These are phyloP conservation scores for Capsella bursapastoris DNA, from an alignment of 345 rosid genomes.

Conservation along the genomic window DNA sequence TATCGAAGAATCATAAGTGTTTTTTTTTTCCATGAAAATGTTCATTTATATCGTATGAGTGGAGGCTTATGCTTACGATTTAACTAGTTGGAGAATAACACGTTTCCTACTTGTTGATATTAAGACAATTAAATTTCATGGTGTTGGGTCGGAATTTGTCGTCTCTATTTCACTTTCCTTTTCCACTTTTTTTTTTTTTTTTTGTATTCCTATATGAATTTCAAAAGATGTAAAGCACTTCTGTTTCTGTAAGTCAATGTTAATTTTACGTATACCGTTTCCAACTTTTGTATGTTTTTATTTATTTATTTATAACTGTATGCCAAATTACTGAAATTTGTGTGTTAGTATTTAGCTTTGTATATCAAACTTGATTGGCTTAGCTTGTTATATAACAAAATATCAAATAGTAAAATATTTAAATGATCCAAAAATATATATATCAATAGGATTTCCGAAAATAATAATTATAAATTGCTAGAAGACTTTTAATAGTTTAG, in stretches of 20 bases:
- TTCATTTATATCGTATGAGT: slow-evolving; percentile 2
- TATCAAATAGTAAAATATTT: too few species aligned
- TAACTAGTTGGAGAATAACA: slow-evolving; percentile 14
- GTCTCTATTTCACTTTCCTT: neutral
- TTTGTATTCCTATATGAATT: slow-evolving; percentile 3
- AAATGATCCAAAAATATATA: too few species aligned
- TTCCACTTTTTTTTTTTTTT: neutral
- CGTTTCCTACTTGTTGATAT: slow-evolving; percentile 12
- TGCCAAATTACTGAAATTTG: too few species aligned
- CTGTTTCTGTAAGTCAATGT: slow-evolving; percentile 1
- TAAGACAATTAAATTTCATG: slow-evolving; percentile 1
- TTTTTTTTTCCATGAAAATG: slow-evolving; percentile 23
- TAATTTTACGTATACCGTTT: neutral
- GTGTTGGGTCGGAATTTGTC: slow-evolving; percentile 10
- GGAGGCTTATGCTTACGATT: neutral
- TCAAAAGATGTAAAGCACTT: slow-evolving; percentile 17
- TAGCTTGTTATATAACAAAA: too few species aligned
- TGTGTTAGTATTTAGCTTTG: too few species aligned
- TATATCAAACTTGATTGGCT: too few species aligned
- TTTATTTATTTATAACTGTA: too few species aligned
- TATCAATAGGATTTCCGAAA: too few species aligned
- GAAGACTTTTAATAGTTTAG: too few species aligned
- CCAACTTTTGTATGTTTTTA: too few species aligned
- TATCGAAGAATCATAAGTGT: neutral
- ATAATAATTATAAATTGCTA: too few species aligned